Base-by-base conservation (phyloP, 1,284 basidiomycete species). In the Thecaphora frezii region DNA sequence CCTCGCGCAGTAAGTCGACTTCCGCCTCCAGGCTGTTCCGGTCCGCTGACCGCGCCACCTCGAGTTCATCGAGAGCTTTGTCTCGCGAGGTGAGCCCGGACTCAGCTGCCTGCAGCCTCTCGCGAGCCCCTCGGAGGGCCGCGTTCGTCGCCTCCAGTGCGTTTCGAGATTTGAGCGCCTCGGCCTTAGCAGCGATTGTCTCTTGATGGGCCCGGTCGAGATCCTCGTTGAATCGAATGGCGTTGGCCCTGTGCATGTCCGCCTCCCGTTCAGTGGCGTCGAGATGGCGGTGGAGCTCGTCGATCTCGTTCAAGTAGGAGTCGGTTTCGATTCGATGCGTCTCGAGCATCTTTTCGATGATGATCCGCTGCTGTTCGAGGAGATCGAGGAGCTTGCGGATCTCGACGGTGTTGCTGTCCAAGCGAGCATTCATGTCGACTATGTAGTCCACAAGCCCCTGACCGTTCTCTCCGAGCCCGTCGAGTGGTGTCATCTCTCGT, bases 311-410 rank as follows among this genome's bases (percentile, higher is more conserved):
- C 13, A 49, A 25, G 46, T 67, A 62, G 24, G 68, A 51, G 28
- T 72, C 66, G 37, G 51, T 46, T 41, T 74, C 71, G 25, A 66
- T 26, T 42, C 66, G 58, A 42, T 74, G 72, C 38, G 69, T 74
- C 13, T 68, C 63, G 25, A 74, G 46, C 68, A 74, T 65, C 51
- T 74, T 70, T 39, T 73, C 72, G 50, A 74, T 74, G 18, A 73
- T 66, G n/a, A 62, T 46, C 9, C 69, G 42, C 48, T 74, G 72
- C 58, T 73, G 65, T 23, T 74, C 72, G 13, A 74, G 48, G 25
- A 74, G 58, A 39, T 73, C 71, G 18, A 74, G 51, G 33, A 74
- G 51, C 46, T 73, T 70, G 3, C 56, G 53, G 18, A 73, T 69
- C 58, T 74, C 72, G n/a, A 25, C 42, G 2, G 55, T 50, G 41